Evolutionary conservation across 192 early-diverging fungal species (phyloP).

Genomic region (Entomortierella lignicola): DNA sequence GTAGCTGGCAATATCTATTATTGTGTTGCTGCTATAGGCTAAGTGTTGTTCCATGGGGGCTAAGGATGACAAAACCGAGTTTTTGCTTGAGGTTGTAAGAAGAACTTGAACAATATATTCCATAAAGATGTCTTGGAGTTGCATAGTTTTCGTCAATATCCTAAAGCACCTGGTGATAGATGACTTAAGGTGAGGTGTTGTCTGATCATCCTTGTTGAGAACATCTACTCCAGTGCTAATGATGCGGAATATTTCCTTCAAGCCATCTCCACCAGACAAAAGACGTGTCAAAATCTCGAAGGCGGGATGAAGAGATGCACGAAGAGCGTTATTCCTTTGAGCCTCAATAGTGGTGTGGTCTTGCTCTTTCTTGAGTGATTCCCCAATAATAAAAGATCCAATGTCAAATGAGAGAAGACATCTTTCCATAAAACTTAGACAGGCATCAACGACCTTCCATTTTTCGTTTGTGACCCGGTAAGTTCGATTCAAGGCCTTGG

Average conservation of each 20-base stretch:
- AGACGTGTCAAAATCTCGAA: conserved; percentile 85
- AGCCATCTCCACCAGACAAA: conserved; percentile 79
- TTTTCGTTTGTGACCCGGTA: conserved; percentile 78
- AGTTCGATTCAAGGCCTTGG: conserved; percentile 75
- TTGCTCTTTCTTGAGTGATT: conserved; percentile 19
- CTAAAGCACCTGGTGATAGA: conserved; percentile 63
- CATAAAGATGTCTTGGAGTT: conserved; percentile 81
- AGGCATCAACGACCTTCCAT: conserved; percentile 80
- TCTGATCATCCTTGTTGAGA: conserved; percentile 62
- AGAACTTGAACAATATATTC: conserved; percentile 60
- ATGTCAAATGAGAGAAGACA: conserved; percentile 84
- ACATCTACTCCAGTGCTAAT: conserved; percentile 69
- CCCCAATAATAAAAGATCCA: conserved; percentile 31
- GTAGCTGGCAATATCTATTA: conserved; percentile 79
- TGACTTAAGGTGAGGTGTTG: conserved; percentile 51
- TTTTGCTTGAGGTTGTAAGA: conserved; percentile 55
- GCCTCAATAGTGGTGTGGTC: conserved; percentile 30
- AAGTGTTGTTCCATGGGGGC: conserved; percentile 85
- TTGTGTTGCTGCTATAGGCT: conserved; percentile 70
- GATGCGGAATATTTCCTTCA: conserved; percentile 76
- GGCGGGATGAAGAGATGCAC: conserved; percentile 79
- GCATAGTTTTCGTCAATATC: conserved; percentile 74
- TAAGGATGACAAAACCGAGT: conserved; percentile 63
- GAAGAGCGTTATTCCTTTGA: conserved; percentile 54
- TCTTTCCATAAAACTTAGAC: conserved; percentile 83